Conservation (phyloP, 169 alveolate genomes). For the Pseudocohnilembus persalinus region DNA sequence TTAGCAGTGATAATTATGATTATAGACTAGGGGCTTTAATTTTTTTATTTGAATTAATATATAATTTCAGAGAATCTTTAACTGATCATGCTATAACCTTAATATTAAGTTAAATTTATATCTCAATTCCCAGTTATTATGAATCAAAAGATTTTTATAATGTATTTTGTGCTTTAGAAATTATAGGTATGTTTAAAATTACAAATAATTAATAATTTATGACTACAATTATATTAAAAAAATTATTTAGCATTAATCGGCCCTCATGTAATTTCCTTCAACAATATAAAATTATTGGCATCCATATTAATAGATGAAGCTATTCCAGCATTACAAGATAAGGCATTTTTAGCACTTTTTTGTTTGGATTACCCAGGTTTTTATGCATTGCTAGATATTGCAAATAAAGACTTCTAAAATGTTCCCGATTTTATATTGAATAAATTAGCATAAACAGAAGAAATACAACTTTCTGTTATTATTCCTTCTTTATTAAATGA, state of each 20-base stretch:
- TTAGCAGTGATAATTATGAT: constrained; percentile 1
- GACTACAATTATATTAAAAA: background rate
- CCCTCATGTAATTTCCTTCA: constrained; percentile 23
- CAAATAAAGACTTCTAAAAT: constrained; percentile 17
- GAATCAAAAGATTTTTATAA: constrained; percentile 27
- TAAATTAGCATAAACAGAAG: constrained; percentile 22
- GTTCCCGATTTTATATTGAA: constrained; percentile 2
- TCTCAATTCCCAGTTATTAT: constrained; percentile 12
- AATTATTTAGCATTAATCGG: constrained; percentile 13
- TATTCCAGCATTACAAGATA: constrained; percentile 8
- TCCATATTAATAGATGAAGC: constrained; percentile 32
- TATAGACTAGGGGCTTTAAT: constrained; percentile 22
- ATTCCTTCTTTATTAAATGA: constrained; percentile 22
- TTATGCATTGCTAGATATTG: constrained; percentile 17
- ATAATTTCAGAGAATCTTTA: constrained; percentile 28
- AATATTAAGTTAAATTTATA: constrained; percentile 19
- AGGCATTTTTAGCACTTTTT: constrained; percentile 21
- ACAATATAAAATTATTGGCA: constrained; percentile 19
- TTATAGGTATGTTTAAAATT: constrained; percentile 5
- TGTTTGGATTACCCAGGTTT: constrained; percentile 25
- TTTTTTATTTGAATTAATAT: constrained; percentile 19
- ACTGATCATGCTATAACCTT: constrained; percentile 23
- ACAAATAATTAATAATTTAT: background rate
- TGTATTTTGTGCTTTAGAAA: constrained; percentile 23
- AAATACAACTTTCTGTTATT: constrained; percentile 22